Base-by-base conservation (phyloP, 768 basidiomycete species). In the Amanita muscaria region DNA sequence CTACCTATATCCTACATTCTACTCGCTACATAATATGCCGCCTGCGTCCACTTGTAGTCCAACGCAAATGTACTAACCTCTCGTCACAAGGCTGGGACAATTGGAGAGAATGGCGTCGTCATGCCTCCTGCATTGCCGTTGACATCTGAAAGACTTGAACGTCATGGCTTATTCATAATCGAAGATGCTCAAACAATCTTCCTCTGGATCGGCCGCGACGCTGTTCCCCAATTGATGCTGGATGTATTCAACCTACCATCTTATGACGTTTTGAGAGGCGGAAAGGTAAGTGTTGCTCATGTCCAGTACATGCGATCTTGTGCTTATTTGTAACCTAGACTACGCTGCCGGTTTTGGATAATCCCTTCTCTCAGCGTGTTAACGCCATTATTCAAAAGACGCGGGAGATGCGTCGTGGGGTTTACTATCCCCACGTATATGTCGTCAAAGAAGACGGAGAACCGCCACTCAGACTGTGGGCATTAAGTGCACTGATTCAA, bases 391-490 rank as follows among this genome's bases (percentile, higher is more conserved):
- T 99, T 47, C 87, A 89, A 65, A 98, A 98, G 70, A 89, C 84
- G 12, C 77, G 96, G 14, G 96, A 98, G 65, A 77, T 90, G 74
- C 83, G 96, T 39, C 76, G 91, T 31, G 92, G 93, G 11, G 80
- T 84, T 4, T 98, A 97, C 61, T 83, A 86, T 58, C 90, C 90
- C 6, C 91, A 97, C 60, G 68, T 99, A 5, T 99, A 97, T 56
- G 71, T 97, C 42, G 92, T 98, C 56, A 99, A 98, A 66, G 92
- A 97, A 61, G 96, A 99, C 53, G 94, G 92, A 48, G 96, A 99
- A 63, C 88, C 91, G 5, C 84, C 92, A 35, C 69, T 99, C 57
- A 74, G 93, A 49, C 74, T 92, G 48, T 99, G 96, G 96, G 96
- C 94, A 1, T 73, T 99, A 49, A 91, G 88, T 58, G 78, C 79